These are phyloP conservation scores for Epichloe baconii DNA, from an alignment of 2,329 filamentous ascomycete genomes.

Conservation along the genomic window DNA sequence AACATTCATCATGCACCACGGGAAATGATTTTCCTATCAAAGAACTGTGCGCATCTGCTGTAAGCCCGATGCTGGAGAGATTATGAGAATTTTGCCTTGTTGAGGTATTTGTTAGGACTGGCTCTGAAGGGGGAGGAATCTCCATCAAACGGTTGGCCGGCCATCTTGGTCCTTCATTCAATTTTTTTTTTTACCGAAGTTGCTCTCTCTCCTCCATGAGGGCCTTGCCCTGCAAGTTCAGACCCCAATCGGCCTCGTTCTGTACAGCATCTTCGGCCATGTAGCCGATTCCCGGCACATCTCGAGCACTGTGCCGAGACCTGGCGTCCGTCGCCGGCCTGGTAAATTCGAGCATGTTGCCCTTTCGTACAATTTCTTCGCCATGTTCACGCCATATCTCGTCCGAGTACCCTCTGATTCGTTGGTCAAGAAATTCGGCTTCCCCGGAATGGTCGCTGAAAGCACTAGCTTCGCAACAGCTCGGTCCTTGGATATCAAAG, in stretches of 20 bases:
- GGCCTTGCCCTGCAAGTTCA: conserved; percentile 51
- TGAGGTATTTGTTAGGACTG: too few species aligned
- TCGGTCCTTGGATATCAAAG: too few species aligned
- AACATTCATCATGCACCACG: too few species aligned
- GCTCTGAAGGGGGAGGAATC: too few species aligned
- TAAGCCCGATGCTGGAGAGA: too few species aligned
- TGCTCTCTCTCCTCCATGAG: conserved; percentile 41
- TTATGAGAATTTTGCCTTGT: too few species aligned
- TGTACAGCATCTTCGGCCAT: conserved; percentile 32
- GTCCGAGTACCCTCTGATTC: conserved; percentile 38
- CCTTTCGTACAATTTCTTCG: conserved; percentile 40
- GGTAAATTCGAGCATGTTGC: conserved; percentile 48
- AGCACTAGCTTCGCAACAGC: too few species aligned
- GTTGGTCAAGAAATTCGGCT: conserved; percentile 41
- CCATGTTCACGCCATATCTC: conserved; percentile 38
- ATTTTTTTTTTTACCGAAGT: not conserved
- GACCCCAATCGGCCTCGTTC: conserved; percentile 41
- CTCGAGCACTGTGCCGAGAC: conserved; percentile 9
- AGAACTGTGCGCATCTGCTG: too few species aligned
- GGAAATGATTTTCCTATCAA: too few species aligned
- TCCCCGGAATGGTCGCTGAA: too few species aligned
- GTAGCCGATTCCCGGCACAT: conserved; percentile 44
- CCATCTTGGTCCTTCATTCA: not conserved
- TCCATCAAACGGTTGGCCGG: not conserved
- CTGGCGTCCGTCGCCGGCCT: not conserved